These are phyloP conservation scores for Fusarium floridanum DNA, from an alignment of 2,329 filamentous ascomycete species.

Conservation along the genomic window DNA sequence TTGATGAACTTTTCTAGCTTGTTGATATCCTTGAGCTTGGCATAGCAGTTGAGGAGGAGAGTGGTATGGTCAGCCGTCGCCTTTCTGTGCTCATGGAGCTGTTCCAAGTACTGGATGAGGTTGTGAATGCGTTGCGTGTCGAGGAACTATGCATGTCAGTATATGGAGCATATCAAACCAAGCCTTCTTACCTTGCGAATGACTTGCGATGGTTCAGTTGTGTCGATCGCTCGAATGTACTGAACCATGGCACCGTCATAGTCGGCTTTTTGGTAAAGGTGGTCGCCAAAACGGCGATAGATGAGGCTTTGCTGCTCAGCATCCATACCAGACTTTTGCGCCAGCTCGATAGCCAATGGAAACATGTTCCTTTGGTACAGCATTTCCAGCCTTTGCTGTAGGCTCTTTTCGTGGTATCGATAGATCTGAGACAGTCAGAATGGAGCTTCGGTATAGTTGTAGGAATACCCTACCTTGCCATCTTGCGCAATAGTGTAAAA, in stretches of 20 bases:
- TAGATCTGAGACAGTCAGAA: constrained; percentile 70
- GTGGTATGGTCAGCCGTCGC: constrained; percentile 97
- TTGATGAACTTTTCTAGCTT: constrained; percentile 98
- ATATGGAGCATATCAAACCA: rapidly evolving
- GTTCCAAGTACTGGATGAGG: constrained; percentile 95
- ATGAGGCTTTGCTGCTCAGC: constrained; percentile 88
- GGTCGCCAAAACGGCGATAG: constrained; percentile 92
- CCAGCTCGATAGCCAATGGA: constrained; percentile 89
- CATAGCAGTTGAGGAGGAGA: constrained; percentile 94
- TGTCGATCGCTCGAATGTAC: constrained; percentile 95
- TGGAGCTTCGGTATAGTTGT: rapidly evolving
- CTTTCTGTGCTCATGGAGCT: constrained; percentile 92
- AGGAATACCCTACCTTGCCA: constrained; percentile 76
- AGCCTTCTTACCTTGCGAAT: constrained; percentile 79
- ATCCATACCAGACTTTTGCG: constrained; percentile 88
- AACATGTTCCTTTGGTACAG: constrained; percentile 95
- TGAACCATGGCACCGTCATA: constrained; percentile 99
- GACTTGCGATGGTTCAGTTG: constrained; percentile 94
- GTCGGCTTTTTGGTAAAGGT: constrained; percentile 93
- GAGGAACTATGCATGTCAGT: constrained; percentile 74
- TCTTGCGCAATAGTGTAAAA: constrained; percentile 91
- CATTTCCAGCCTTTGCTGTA: constrained; percentile 92
- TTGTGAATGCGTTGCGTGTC: constrained; percentile 99
- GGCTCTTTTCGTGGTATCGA: constrained; percentile 89
- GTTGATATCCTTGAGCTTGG: constrained; percentile 95